phyloP scores from a whole-genome alignment of 2,329 filamentous ascomycete species.

The Aspergillus sclerotialis region DNA sequence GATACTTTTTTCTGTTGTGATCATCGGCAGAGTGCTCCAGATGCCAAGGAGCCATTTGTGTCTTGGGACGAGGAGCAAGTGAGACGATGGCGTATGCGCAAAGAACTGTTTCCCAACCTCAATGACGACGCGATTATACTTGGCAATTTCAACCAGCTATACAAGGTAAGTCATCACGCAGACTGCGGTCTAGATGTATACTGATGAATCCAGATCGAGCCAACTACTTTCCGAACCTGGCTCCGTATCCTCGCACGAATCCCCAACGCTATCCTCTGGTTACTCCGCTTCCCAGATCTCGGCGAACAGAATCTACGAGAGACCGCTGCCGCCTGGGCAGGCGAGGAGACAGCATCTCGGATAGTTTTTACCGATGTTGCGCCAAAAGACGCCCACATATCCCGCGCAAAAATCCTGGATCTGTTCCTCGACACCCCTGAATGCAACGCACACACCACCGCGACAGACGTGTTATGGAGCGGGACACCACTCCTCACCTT shows the following conservation, averaged over 20 bases:
- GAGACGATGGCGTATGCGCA: constrained; percentile 85
- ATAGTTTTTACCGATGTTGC: constrained; percentile 96
- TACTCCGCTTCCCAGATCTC: constrained; percentile 91
- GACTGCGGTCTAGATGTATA: neutral
- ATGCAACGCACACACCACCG: constrained; percentile 96
- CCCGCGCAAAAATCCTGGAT: constrained; percentile 83
- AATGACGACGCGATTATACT: constrained; percentile 81
- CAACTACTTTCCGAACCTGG: constrained; percentile 93
- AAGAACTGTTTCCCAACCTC: constrained; percentile 78
- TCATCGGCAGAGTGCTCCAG: constrained; percentile 80
- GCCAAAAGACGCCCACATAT: constrained; percentile 89
- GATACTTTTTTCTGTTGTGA: constrained; percentile 99
- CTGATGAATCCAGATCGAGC: constrained; percentile 65
- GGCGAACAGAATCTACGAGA: constrained; percentile 78
- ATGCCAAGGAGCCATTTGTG: constrained; percentile 58
- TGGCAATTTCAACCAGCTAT: constrained; percentile 97
- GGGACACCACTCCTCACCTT: constrained; percentile 87
- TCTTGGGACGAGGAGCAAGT: constrained; percentile 79
- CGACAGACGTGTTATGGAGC: constrained; percentile 92
- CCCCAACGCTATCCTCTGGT: constrained; percentile 86
- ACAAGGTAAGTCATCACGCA: constrained; percentile 62
- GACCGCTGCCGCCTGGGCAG: constrained; percentile 78
- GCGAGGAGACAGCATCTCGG: constrained; percentile 72
- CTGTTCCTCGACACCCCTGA: constrained; percentile 95
- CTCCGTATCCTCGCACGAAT: constrained; percentile 78